Evolutionary conservation across 2,329 filamentous ascomycete species (phyloP), one percentile per base, ranked within the genome.

Genomic region (Sarocladiaceae sp.): DNA sequence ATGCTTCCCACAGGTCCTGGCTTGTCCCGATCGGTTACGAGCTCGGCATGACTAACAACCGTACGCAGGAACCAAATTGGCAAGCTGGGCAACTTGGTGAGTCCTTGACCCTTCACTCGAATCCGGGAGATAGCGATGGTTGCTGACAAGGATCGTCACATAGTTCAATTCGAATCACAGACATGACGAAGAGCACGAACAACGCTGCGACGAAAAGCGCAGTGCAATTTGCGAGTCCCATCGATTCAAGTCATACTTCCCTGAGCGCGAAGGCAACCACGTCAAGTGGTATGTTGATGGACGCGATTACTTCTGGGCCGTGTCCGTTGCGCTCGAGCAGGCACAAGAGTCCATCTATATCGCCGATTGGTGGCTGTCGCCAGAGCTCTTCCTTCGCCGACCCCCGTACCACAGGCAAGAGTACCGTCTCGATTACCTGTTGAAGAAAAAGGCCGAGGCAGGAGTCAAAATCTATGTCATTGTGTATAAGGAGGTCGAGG

Each of bases 211-310:
- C 60, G 76, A 76, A 11, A 95, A 95, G 68, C 79, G 93, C 47
- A 77, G 74, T 16, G 74, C 68, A 13, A 83, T 93, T 41, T 74
- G 76, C 52, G 78, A 91, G 47, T 74, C 78, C 12, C 82, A 97
- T 59, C 82, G 91, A 33, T 97, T 89, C 68, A 63, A 85, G n/a
- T 95, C 88, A 3, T 98, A 86, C 65, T 94, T 94, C 29, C 91
- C 91, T 0, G 83, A 91, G 60, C 81, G 83, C 33, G 82, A 91
- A 10, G 85, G 83, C 21, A 96, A 97, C 62, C 73, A 85, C 47
- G 74, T 93, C 60, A 97, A 97, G 69, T 98, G 91, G 90, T 97
- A 96, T 65, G 88, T 97, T 10, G 93, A 97, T 60, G 93, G 89
- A 3, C 76, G 89, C 49, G 86, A 97, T 66, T 98, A 98, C 64